These are phyloP conservation scores for Daldinia eschscholtzii DNA, from an alignment of 2,329 filamentous ascomycete genomes.

Conservation along the genomic window DNA sequence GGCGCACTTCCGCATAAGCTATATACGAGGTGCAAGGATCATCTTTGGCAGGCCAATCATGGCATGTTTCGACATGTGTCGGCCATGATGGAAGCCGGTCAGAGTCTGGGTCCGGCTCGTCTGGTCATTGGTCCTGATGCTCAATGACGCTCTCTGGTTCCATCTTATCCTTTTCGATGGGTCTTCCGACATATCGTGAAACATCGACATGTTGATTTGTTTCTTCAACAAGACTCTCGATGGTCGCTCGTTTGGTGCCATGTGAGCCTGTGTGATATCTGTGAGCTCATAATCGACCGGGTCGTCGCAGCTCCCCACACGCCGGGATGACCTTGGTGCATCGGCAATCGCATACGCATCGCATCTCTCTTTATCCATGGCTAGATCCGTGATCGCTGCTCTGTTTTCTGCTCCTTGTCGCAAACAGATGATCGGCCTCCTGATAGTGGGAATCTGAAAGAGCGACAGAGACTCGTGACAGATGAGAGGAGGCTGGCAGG, in stretches of 20 bases:
- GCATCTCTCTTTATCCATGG: slow-evolving; percentile 51
- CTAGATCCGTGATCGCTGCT: slow-evolving; percentile 49
- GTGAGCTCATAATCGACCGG: slow-evolving; percentile 41
- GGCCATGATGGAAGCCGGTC: slow-evolving; percentile 44
- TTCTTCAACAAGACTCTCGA: slow-evolving; percentile 39
- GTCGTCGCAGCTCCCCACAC: slow-evolving; percentile 45
- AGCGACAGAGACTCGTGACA: slow-evolving; percentile 43
- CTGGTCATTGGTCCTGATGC: slow-evolving; percentile 46
- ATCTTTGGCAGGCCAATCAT: slow-evolving; percentile 50
- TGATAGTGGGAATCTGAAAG: slow-evolving; percentile 47
- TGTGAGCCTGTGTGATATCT: slow-evolving; percentile 46
- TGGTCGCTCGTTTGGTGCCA: slow-evolving; percentile 39
- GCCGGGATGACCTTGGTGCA: slow-evolving; percentile 34
- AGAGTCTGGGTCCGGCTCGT: slow-evolving; percentile 43
- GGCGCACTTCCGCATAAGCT: slow-evolving; percentile 52
- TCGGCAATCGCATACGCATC: slow-evolving; percentile 50
- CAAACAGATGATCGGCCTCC: slow-evolving; percentile 43
- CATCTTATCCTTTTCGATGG: slow-evolving; percentile 43
- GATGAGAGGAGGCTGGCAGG: slow-evolving; percentile 34
- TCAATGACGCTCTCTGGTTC: slow-evolving; percentile 46
- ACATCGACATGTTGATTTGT: slow-evolving; percentile 45
- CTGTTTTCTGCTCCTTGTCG: slow-evolving; percentile 32
- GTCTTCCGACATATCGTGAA: slow-evolving; percentile 48
- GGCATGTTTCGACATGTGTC: slow-evolving; percentile 36
- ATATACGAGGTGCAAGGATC: slow-evolving; percentile 48